A percentile compares a stretch with the other conserved stretches of the same genome.
Conservation (phyloP, 495 filamentous ascomycete species). For the Trichoderma erinaceum region DNA sequence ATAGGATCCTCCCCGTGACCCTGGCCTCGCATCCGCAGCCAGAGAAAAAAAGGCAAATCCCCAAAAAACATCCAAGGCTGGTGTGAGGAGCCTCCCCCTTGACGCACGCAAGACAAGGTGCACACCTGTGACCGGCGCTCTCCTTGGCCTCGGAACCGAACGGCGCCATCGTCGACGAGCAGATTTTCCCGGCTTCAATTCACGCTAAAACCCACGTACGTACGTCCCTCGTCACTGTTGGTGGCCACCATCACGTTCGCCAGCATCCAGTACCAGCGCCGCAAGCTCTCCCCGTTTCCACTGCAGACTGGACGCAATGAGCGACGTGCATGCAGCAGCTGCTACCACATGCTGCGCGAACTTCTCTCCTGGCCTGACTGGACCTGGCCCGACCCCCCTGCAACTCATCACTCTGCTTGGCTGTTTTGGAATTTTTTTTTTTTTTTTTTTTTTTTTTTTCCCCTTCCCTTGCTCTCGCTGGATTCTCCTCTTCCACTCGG, state of each 20-base stretch:
- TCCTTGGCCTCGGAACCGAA: neutral
- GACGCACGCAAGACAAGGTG: too few species aligned
- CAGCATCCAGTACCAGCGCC: neutral
- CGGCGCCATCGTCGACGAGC: neutral
- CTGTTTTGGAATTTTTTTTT: neutral
- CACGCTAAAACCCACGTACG: constrained; percentile 8
- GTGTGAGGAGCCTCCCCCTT: too few species aligned
- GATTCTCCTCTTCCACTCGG: neutral
- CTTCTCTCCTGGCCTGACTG: neutral
- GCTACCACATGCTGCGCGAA: constrained; percentile 6
- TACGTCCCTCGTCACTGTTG: neutral
- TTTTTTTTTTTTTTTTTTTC: neutral
- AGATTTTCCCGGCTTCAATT: constrained; percentile 4
- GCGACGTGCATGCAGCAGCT: neutral
- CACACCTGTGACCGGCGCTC: neutral
- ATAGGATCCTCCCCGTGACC: too few species aligned
- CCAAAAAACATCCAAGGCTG: too few species aligned
- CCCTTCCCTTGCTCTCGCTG: neutral
- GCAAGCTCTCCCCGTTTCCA: neutral
- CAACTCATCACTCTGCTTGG: neutral
- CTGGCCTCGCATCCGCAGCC: too few species aligned
- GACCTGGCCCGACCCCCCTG: neutral
- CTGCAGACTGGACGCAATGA: constrained; percentile 1
- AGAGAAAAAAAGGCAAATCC: too few species aligned
- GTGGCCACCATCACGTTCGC: neutral